phyloP scores from a whole-genome alignment of 345 rosid species.

The Eucalyptus victrix region DNA sequence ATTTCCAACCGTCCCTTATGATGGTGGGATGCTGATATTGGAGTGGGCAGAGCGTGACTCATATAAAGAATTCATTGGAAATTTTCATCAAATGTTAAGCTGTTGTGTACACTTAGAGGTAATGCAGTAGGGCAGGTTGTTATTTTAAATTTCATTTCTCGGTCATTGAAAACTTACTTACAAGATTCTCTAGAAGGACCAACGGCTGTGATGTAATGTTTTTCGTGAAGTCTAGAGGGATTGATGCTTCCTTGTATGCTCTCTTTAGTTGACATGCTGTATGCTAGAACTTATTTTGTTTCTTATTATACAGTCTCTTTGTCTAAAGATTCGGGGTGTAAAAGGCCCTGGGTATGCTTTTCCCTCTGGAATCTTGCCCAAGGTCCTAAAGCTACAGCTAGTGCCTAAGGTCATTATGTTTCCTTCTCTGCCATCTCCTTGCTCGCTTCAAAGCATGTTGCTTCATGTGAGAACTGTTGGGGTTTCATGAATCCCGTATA shows the following conservation, averaged over 20 bases:
- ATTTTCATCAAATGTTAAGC: neutral
- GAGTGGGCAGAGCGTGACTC: conserved; percentile 25
- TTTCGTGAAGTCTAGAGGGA: too few relatives aligned
- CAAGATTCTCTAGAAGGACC: neutral
- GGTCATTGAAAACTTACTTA: neutral
- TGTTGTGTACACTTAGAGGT: conserved; percentile 33
- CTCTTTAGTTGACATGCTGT: neutral
- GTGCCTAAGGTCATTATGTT: neutral
- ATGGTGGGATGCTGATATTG: conserved; percentile 33
- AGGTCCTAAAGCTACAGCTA: conserved; percentile 36
- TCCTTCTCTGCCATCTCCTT: conserved; percentile 3
- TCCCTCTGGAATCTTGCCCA: conserved; percentile 23
- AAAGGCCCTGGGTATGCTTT: conserved; percentile 11
- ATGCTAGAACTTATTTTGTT: neutral
- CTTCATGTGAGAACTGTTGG: conserved; percentile 20
- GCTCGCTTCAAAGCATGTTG: conserved; percentile 30
- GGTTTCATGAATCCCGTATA: too few relatives aligned
- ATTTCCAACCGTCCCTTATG: neutral
- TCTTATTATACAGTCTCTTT: conserved; percentile 23
- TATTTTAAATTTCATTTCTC: neutral
- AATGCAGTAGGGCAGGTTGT: neutral
- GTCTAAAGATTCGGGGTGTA: conserved; percentile 27
- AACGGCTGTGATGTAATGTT: neutral
- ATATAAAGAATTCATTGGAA: neutral
- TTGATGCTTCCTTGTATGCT: neutral